phyloP scores from a whole-genome alignment of 2,329 filamentous ascomycete genomes.

The Pseudocercospora eumusae region DNA sequence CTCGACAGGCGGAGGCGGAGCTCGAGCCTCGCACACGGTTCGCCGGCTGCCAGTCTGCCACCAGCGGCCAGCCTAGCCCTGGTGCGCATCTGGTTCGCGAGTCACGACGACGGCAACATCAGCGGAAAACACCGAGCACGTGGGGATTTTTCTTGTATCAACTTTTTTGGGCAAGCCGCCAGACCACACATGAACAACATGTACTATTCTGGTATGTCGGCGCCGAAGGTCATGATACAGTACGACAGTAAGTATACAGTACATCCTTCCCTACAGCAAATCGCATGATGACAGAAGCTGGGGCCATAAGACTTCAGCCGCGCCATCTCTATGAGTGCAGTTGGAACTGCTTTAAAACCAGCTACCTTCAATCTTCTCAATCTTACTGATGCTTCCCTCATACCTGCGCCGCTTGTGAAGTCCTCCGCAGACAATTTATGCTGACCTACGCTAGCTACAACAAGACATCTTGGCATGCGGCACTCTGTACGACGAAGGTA shows the following conservation, averaged over 20 bases:
- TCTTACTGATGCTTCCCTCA: conserved; percentile 15
- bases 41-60: neutral
- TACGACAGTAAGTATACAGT: conserved; percentile 8
- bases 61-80: too few species aligned
- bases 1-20: conserved; percentile 1
- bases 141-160: neutral
- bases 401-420: neutral
- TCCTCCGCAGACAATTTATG: neutral
- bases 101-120: neutral
- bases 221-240: too few species aligned
- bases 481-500: too few species aligned
- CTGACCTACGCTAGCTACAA: too few species aligned
- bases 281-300: conserved; percentile 35
- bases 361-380: conserved; percentile 38
- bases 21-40: conserved; percentile 4
- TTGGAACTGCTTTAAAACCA: conserved; percentile 39
- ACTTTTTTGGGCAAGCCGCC: neutral
- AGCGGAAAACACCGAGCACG: neutral
- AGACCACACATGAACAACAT: neutral
- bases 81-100: neutral
- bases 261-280: neutral
- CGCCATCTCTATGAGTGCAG: conserved; percentile 19
- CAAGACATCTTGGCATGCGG: too few species aligned
- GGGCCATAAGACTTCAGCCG: conserved; percentile 39
- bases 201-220: neutral